Evolutionary conservation across 2,329 filamentous ascomycete genomes (phyloP).

Genomic region (Penicillium sp.): DNA sequence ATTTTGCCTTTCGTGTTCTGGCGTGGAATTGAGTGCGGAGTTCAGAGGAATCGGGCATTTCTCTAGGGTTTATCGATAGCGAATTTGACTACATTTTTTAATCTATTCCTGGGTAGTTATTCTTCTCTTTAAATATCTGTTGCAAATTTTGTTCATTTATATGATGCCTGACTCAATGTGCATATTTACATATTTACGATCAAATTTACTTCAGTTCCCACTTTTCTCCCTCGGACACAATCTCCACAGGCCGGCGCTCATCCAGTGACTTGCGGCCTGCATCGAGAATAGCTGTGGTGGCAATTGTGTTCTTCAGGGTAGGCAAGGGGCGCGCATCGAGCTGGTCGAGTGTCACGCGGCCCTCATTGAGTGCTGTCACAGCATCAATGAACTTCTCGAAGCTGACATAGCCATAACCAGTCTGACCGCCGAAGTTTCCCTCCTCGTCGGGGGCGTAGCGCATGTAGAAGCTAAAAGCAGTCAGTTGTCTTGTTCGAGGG

Average conservation of each 20-base stretch:
- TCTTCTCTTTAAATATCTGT: background rate
- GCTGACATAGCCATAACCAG: constrained; percentile 88
- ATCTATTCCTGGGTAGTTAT: background rate
- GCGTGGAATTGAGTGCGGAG: background rate
- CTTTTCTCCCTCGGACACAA: constrained; percentile 46
- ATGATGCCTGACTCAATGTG: background rate
- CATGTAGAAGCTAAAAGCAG: constrained; percentile 71
- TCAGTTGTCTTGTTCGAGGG: too few relatives aligned
- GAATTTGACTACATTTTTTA: background rate
- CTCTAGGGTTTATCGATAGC: background rate
- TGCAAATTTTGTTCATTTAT: background rate
- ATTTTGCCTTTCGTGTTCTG: background rate
- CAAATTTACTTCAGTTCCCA: constrained; percentile 64
- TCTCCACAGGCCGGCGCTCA: constrained; percentile 74
- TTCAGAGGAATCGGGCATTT: background rate
- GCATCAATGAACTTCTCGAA: constrained; percentile 96
- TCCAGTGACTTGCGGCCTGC: constrained; percentile 83
- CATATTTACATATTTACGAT: background rate
- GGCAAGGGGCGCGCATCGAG: constrained; percentile 79
- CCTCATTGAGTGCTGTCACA: constrained; percentile 74
- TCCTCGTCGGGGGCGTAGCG: constrained; percentile 91
- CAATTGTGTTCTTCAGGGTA: constrained; percentile 84
- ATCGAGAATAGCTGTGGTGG: constrained; percentile 87
- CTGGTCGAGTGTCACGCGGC: constrained; percentile 68
- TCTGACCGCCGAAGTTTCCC: constrained; percentile 89